Evolutionary conservation across 2,329 filamentous ascomycete species (phyloP).

Genomic region (Cladosporium phlei): DNA sequence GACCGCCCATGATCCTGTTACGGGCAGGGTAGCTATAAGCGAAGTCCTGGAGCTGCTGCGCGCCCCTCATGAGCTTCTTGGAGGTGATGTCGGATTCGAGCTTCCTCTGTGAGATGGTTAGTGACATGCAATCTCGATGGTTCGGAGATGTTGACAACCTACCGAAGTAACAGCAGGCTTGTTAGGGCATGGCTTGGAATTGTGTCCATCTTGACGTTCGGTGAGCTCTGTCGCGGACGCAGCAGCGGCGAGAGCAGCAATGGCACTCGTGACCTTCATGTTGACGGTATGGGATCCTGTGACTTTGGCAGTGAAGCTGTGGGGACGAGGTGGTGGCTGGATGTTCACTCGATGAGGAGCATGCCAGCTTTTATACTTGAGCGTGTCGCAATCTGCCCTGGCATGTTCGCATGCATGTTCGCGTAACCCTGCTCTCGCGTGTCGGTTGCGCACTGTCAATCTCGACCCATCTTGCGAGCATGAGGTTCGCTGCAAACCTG

Average conservation of each 20-base stretch:
- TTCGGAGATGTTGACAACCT: background rate
- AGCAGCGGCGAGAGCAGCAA: slow-evolving; percentile 8
- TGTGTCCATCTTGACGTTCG: slow-evolving; percentile 10
- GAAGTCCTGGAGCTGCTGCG: slow-evolving; percentile 29
- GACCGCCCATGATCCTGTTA: slow-evolving; percentile 33
- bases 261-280: slow-evolving; percentile 12
- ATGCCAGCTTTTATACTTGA: slow-evolving; percentile 2
- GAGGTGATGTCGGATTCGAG: slow-evolving; percentile 12
- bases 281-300: slow-evolving; percentile 2
- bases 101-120: slow-evolving; percentile 1
- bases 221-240: slow-evolving; percentile 5
- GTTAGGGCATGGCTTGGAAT: slow-evolving; percentile 6
- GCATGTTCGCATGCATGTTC: background rate
- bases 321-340: background rate
- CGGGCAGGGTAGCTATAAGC: slow-evolving; percentile 30
- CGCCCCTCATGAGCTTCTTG: slow-evolving; percentile 9
- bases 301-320: background rate
- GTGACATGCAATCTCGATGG: background rate
- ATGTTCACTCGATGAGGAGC: background rate
- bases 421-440: background rate
- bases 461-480: background rate
- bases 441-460: slow-evolving; percentile 4
- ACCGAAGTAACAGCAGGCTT: slow-evolving; percentile 10
- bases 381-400: background rate
- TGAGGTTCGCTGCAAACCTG: background rate